Percentiles rank a stretch among this genome's conserved stretches.
phyloP scores from a whole-genome alignment of 257 asterid species.

The Prunella vulgaris region DNA sequence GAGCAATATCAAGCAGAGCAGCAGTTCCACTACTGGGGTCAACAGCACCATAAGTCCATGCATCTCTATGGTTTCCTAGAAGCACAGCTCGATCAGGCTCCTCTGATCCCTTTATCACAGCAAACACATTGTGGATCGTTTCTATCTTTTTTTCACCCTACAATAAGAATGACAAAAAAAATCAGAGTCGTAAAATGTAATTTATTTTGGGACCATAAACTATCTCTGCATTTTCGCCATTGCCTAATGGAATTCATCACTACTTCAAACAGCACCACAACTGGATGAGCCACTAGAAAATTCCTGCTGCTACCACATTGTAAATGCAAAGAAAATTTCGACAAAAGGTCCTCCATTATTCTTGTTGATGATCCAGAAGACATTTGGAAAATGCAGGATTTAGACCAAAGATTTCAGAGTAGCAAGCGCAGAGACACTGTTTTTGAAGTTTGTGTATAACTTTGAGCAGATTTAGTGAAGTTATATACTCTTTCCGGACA shows the following conservation, averaged over 20 bases:
- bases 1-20: conserved; percentile 85
- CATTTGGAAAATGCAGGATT: neutral
- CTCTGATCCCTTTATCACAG: conserved; percentile 64
- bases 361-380: neutral
- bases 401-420: neutral
- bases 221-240: too few relatives aligned
- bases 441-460: neutral
- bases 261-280: neutral
- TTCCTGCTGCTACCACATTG: neutral
- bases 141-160: conserved; percentile 77
- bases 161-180: conserved; percentile 8
- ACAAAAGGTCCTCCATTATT: neutral
- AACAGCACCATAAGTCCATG: conserved; percentile 99
- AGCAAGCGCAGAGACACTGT: neutral
- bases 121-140: conserved; percentile 68
- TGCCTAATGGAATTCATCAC: neutral
- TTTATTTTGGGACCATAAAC: neutral
- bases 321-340: neutral
- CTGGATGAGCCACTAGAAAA: neutral
- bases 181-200: neutral
- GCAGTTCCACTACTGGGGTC: conserved; percentile 98
- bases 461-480: neutral
- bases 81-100: conserved; percentile 77
- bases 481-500: neutral
- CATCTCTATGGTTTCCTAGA: conserved; percentile 97